Evolutionary conservation across 306 rosid species (phyloP).

Genomic region (Glycine soja): DNA sequence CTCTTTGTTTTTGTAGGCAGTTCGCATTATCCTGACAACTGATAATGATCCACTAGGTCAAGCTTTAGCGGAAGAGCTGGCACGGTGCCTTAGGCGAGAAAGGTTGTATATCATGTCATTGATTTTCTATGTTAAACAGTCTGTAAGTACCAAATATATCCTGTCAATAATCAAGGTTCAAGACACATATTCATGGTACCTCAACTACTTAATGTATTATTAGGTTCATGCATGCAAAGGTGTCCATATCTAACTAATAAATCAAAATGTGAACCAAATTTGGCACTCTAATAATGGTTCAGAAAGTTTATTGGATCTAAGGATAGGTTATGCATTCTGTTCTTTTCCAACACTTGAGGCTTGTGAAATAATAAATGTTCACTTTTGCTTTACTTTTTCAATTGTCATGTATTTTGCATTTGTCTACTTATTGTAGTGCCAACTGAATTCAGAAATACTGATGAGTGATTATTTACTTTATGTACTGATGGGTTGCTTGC

Average conservation of each 20-base stretch:
- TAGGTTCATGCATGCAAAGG: constrained; percentile 36
- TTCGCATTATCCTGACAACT: too few relatives aligned
- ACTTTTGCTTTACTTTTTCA: constrained; percentile 1
- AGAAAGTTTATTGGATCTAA: background rate
- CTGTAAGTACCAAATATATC: background rate
- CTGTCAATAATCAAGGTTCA: background rate
- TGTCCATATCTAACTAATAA: too few relatives aligned
- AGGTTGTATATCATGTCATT: constrained; percentile 47
- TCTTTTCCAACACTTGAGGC: constrained; percentile 13
- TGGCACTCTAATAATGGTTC: constrained; percentile 11
- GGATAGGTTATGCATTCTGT: constrained; percentile 14
- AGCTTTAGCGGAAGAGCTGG: too few relatives aligned
- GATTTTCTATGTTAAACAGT: constrained; percentile 26
- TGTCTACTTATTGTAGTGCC: constrained; percentile 1
- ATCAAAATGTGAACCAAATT: too few relatives aligned
- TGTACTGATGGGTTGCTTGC: constrained; percentile 35
- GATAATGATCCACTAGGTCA: too few relatives aligned
- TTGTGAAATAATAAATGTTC: constrained; percentile 29
- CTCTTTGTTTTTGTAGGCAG: too few relatives aligned
- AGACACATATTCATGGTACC: constrained; percentile 1
- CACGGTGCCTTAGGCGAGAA: constrained; percentile 58
- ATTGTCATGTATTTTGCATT: background rate
- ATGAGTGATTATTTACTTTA: constrained; percentile 19
- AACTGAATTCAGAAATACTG: constrained; percentile 7
- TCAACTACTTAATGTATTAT: background rate